Evolutionary conservation across 805 yeast species (phyloP).

Genomic region (Candida methanosorbosa): DNA sequence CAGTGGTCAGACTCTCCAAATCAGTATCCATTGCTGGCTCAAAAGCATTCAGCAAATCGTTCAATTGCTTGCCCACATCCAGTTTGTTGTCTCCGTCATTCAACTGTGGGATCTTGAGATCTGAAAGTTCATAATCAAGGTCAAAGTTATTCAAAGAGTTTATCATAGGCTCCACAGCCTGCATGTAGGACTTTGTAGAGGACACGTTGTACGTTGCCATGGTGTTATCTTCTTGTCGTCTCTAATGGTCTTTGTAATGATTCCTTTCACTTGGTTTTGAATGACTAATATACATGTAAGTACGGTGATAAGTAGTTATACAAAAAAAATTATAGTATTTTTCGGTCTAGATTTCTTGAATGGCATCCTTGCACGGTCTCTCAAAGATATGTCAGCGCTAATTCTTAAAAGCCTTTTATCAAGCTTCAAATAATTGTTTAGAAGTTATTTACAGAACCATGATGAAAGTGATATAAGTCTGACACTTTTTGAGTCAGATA

Average conservation of each 20-base stretch:
- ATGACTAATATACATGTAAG: no score
- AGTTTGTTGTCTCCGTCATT: constrained; percentile 22
- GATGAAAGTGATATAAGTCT: no score
- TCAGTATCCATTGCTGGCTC: constrained; percentile 22
- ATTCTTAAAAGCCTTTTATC: no score
- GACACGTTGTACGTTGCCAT: constrained; percentile 49
- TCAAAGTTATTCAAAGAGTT: constrained; percentile 31
- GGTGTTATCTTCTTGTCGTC: no score
- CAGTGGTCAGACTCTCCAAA: constrained; percentile 6
- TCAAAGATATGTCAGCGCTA: no score
- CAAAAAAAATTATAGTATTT: no score
- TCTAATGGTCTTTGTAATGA: not conserved
- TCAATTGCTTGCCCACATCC: constrained; percentile 16
- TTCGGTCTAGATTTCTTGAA: no score
- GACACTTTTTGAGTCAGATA: no score
- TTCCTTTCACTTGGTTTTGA: not conserved
- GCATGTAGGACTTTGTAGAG: constrained; percentile 70
- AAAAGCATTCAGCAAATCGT: constrained; percentile 21
- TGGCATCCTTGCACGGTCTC: no score
- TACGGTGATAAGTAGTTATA: no score
- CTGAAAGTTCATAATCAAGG: constrained; percentile 13
- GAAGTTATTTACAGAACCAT: no score
- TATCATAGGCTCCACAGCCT: constrained; percentile 69
- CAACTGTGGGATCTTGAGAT: constrained; percentile 19
- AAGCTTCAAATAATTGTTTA: no score